A percentile compares a stretch with the other conserved stretches of the same genome.
These are phyloP conservation scores for Sporothrix variecibatus DNA, from an alignment of 2,329 filamentous ascomycete genomes.

Conservation along the genomic window DNA sequence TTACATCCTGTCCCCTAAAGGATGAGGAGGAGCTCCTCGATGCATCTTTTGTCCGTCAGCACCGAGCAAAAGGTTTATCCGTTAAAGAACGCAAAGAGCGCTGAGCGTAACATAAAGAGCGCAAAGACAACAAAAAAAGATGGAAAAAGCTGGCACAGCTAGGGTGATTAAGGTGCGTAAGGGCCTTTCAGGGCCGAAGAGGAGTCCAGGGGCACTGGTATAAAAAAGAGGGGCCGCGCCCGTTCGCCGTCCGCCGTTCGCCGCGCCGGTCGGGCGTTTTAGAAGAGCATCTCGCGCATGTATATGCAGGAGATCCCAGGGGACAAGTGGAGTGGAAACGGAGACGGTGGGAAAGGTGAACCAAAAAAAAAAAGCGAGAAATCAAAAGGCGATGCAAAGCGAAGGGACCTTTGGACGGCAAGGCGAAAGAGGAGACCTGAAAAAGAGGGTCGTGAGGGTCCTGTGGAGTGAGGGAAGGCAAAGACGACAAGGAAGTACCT, in stretches of 20 bases:
- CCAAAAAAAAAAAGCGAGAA: neutral
- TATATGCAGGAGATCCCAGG: neutral
- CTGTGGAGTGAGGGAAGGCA: neutral
- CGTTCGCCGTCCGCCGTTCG: neutral
- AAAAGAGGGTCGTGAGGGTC: slow-evolving; percentile 17
- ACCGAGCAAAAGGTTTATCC: neutral
- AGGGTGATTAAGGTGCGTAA: neutral
- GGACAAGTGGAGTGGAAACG: neutral
- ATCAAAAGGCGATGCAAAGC: neutral
- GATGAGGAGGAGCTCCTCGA: neutral
- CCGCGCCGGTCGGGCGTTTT: slow-evolving; percentile 2
- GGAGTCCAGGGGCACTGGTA: neutral
- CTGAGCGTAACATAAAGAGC: neutral
- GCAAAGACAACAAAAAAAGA: neutral
- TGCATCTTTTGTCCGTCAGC: neutral
- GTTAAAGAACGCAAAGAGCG: neutral
- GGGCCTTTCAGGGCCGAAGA: neutral
- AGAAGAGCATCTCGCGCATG: neutral
- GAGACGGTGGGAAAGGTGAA: neutral
- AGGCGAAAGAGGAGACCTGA: neutral
- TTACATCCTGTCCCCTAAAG: too few species aligned
- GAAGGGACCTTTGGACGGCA: neutral
- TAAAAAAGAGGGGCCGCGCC: slow-evolving; percentile 9
- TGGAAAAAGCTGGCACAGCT: neutral
- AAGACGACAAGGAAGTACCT: neutral